Conservation (phyloP, 2,329 filamentous ascomycete genomes). For the Pseudopithomyces chartarum region DNA sequence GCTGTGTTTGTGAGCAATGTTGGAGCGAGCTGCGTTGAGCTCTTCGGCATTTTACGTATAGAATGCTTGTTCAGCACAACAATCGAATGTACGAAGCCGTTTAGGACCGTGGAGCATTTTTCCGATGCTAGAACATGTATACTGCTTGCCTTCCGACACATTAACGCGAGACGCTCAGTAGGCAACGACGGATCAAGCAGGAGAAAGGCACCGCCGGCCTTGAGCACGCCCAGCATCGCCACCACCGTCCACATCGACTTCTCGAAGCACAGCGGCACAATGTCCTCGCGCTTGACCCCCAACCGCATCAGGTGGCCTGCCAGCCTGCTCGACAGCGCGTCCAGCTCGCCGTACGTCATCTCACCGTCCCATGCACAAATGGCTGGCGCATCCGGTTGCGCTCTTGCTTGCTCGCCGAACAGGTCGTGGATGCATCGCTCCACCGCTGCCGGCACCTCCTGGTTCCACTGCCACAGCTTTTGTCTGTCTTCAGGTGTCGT, state of each 20-base stretch:
- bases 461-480: too few species aligned
- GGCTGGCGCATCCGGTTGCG: slow-evolving; percentile 6
- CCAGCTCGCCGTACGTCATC: slow-evolving; percentile 14
- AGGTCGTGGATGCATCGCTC: slow-evolving; percentile 11
- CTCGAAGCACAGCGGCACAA: slow-evolving; percentile 20
- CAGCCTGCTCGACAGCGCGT: slow-evolving; percentile 2
- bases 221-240: slow-evolving; percentile 47
- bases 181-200: too few species aligned
- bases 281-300: slow-evolving; percentile 3
- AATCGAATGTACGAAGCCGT: too few species aligned
- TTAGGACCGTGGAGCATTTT: too few species aligned
- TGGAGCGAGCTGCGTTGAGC: too few species aligned
- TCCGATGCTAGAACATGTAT: too few species aligned
- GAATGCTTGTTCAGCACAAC: too few species aligned
- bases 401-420: background rate
- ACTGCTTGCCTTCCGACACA: too few species aligned
- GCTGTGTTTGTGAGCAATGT: background rate
- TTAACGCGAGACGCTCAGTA: too few species aligned
- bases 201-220: slow-evolving; percentile 47
- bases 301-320: slow-evolving; percentile 5
- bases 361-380: slow-evolving; percentile 15
- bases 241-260: slow-evolving; percentile 29
- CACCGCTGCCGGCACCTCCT: too few species aligned
- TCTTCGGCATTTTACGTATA: too few species aligned
- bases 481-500: too few species aligned